Percentiles rank a stretch among this genome's conserved stretches.
phyloP scores from a whole-genome alignment of 148 eudicot species.

The Fagopyrum esculentum region DNA sequence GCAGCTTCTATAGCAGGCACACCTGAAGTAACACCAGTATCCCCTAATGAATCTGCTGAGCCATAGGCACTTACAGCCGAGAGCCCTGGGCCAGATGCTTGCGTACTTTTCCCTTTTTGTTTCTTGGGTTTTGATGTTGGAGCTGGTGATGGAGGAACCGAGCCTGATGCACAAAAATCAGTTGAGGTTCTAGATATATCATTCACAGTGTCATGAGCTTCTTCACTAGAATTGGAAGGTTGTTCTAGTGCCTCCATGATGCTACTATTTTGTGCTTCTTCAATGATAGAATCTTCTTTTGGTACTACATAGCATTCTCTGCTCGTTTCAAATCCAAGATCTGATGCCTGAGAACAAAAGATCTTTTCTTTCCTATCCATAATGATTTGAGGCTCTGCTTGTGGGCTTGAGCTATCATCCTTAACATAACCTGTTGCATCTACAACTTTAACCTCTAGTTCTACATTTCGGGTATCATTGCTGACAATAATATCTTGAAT shows the following conservation, averaged over 20 bases:
- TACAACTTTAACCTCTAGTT: slow-evolving; percentile 80
- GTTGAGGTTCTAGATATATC: slow-evolving; percentile 31
- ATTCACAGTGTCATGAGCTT: slow-evolving; percentile 39
- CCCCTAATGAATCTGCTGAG: slow-evolving; percentile 47
- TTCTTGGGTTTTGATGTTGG: slow-evolving; percentile 54
- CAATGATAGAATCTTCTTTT: slow-evolving; percentile 39
- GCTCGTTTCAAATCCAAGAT: slow-evolving; percentile 66
- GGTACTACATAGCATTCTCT: slow-evolving; percentile 53
- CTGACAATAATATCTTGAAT: slow-evolving; percentile 51
- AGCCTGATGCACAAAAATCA: slow-evolving; percentile 27
- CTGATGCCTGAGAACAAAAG: slow-evolving; percentile 89
- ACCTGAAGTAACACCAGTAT: slow-evolving; percentile 36
- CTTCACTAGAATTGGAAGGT: slow-evolving; percentile 44
- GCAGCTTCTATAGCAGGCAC: slow-evolving; percentile 33
- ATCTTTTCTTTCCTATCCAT: slow-evolving; percentile 57
- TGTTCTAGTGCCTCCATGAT: slow-evolving; percentile 45
- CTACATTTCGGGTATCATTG: slow-evolving; percentile 47
- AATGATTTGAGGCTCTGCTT: slow-evolving; percentile 32
- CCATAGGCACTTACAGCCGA: slow-evolving; percentile 53
- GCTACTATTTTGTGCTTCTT: slow-evolving; percentile 48
- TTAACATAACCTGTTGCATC: slow-evolving; percentile 57
- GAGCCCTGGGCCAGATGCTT: slow-evolving; percentile 53
- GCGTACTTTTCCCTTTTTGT: slow-evolving; percentile 55
- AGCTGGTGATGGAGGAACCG: slow-evolving; percentile 34
- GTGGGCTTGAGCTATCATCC: slow-evolving; percentile 32